Base-by-base conservation (phyloP, 495 filamentous ascomycete genomes). In the Podospora tetraspora region DNA sequence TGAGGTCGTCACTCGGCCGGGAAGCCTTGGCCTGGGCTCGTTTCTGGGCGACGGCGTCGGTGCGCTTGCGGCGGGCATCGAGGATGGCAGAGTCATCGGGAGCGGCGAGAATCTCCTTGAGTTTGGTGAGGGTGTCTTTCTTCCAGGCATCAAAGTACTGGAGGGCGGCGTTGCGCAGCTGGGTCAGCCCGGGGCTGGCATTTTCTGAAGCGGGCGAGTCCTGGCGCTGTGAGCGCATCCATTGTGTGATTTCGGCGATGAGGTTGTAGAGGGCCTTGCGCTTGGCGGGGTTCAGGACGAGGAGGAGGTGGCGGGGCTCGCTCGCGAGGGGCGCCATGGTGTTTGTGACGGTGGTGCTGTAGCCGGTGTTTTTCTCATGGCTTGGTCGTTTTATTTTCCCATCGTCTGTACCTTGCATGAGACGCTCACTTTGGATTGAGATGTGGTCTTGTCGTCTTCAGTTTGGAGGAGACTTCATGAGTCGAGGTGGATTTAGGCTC, bases 231-330 rank as follows among this genome's bases (percentile, higher is more conserved):
- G 78, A 78, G 37, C 80, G 79, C 80, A 82, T 82, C 57, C 72
- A 78, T 21, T 66, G 68, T 3, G 70, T 75, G 67, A 81, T 79
- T 24, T 82, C 78, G 29, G 69, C 57, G 24, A 81, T 68, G 24
- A 84, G 79, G 21, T 63, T 71, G 68, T 81, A 81, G 22, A 82
- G 76, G 3, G 74, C 79, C 66, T 75, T 78, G 69, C 82, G 80
- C 32, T 75, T 76, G 25, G 78, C 74, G 62, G 73, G 75, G 62
- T 82, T 79, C n/a, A 84, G 71, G 10, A 79, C 76, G 9, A 81
- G 69, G n/a, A 81, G 79, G 27, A 84, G 61, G 34, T 80, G 80
- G 61, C 80, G 75, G 19, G 82, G 82, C 43, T 84, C 82, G 32
- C 34, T 78, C 30, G 75, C 79, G 25, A 81, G 76, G 52, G 81